Evolutionary conservation across 768 basidiomycete genomes (phyloP).

Genomic region (Boletus edulis): DNA sequence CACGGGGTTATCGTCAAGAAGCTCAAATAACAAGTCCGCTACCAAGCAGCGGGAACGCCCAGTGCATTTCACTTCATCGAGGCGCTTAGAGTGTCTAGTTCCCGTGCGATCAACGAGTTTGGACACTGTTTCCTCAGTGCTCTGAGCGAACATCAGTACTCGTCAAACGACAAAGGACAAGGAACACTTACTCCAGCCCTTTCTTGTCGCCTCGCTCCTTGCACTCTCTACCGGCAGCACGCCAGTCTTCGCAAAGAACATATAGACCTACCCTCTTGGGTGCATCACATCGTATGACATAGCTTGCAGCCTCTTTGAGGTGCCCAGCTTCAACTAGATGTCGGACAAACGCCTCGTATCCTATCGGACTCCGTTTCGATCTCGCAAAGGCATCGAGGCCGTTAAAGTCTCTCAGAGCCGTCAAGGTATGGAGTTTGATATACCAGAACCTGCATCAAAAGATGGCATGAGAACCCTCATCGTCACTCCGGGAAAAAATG

Average conservation of each 20-base stretch:
- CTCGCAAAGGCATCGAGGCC: slow-evolving; percentile 82
- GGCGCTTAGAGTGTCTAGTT: slow-evolving; percentile 63
- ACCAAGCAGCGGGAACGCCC: not conserved
- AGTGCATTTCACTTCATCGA: slow-evolving; percentile 58
- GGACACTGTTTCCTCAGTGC: slow-evolving; percentile 72
- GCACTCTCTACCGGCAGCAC: slow-evolving; percentile 81
- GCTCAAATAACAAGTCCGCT: too few species aligned
- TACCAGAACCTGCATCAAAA: slow-evolving; percentile 78
- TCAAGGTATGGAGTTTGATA: slow-evolving; percentile 81
- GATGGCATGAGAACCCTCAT: not conserved
- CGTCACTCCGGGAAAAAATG: not conserved
- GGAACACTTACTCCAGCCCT: slow-evolving; percentile 71
- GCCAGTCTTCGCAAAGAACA: slow-evolving; percentile 89
- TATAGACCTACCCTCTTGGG: slow-evolving; percentile 84
- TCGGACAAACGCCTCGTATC: slow-evolving; percentile 88
- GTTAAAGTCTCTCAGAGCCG: slow-evolving; percentile 80
- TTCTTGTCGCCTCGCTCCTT: slow-evolving; percentile 86
- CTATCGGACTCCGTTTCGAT: slow-evolving; percentile 89
- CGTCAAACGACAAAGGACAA: too few species aligned
- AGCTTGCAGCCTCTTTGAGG: slow-evolving; percentile 69
- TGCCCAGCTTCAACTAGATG: slow-evolving; percentile 76
- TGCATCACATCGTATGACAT: slow-evolving; percentile 82
- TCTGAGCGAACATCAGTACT: slow-evolving; percentile 37
- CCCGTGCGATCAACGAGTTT: slow-evolving; percentile 76
- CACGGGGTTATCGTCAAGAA: too few species aligned